phyloP scores from a whole-genome alignment of 202 grass and related monocot genomes.

The Elaeis oleifera region DNA sequence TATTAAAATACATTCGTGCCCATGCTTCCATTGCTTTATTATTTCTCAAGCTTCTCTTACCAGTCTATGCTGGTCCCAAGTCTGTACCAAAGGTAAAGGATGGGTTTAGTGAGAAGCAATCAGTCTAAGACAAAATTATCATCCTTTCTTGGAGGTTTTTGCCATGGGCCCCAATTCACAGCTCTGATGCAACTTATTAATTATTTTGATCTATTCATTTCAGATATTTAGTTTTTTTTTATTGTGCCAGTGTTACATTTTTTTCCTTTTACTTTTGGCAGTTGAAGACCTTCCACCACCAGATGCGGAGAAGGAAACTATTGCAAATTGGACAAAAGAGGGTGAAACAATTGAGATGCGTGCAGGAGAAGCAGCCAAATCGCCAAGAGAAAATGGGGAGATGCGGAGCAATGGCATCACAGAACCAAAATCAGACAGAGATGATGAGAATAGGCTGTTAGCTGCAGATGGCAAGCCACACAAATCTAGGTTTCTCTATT shows the following conservation, averaged over 20 bases:
- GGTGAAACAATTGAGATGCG: constrained; percentile 34
- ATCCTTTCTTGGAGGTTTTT: not conserved
- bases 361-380: constrained; percentile 31
- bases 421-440: constrained; percentile 39
- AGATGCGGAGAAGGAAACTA: constrained; percentile 33
- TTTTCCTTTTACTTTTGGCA: constrained; percentile 17
- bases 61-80: too few relatives aligned
- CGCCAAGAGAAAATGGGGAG: constrained; percentile 59
- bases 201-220: not conserved
- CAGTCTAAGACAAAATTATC: too few relatives aligned
- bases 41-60: too few relatives aligned
- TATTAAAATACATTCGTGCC: too few relatives aligned
- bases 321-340: constrained; percentile 36
- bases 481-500: constrained; percentile 84
- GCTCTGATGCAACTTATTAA: not conserved
- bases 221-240: not conserved
- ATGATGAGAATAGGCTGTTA: constrained; percentile 28
- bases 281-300: constrained; percentile 46
- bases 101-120: too few relatives aligned
- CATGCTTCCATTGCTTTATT: too few relatives aligned
- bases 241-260: not conserved
- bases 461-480: constrained; percentile 40
- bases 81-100: too few relatives aligned
- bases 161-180: not conserved
- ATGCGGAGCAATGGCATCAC: constrained; percentile 40